These are phyloP conservation scores for Gomphus sp. DNA, from an alignment of 1,284 basidiomycete genomes.

Conservation along the genomic window DNA sequence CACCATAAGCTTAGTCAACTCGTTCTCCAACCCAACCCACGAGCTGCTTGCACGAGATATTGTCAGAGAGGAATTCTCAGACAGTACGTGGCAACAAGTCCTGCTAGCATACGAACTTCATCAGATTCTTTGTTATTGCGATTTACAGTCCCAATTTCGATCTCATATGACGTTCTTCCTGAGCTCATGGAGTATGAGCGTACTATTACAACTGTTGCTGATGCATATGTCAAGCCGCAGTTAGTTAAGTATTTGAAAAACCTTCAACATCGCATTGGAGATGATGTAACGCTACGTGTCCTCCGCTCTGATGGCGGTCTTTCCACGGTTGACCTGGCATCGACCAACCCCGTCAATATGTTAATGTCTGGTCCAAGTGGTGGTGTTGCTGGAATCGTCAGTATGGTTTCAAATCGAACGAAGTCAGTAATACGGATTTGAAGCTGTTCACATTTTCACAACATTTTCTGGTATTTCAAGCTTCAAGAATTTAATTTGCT, in stretches of 20 bases:
- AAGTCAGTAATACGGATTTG: slow-evolving; percentile 9
- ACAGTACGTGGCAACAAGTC: not conserved
- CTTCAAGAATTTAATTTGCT: slow-evolving; percentile 20
- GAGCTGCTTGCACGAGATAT: slow-evolving; percentile 18
- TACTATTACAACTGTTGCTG: slow-evolving; percentile 23
- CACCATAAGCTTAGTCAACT: slow-evolving; percentile 23
- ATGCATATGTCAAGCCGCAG: slow-evolving; percentile 18
- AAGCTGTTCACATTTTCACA: not conserved
- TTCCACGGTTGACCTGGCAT: slow-evolving; percentile 17
- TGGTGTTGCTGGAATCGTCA: slow-evolving; percentile 22
- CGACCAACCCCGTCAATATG: slow-evolving; percentile 17
- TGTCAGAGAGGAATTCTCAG: slow-evolving; percentile 18
- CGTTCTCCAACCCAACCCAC: slow-evolving; percentile 16
- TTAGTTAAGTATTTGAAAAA: slow-evolving; percentile 12
- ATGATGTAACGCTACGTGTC: slow-evolving; percentile 7
- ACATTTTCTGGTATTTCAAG: not conserved
- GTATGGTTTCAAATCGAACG: slow-evolving; percentile 16
- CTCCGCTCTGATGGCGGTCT: slow-evolving; percentile 22
- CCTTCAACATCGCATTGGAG: slow-evolving; percentile 16
- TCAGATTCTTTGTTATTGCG: not conserved
- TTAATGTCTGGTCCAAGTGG: slow-evolving; percentile 20
- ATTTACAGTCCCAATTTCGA: slow-evolving; percentile 17
- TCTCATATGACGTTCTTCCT: slow-evolving; percentile 20
- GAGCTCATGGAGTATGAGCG: slow-evolving; percentile 25
- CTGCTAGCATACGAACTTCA: not conserved